Base-by-base conservation (phyloP, 2,329 filamentous ascomycete species). In the Nigrograna mackinnonii region DNA sequence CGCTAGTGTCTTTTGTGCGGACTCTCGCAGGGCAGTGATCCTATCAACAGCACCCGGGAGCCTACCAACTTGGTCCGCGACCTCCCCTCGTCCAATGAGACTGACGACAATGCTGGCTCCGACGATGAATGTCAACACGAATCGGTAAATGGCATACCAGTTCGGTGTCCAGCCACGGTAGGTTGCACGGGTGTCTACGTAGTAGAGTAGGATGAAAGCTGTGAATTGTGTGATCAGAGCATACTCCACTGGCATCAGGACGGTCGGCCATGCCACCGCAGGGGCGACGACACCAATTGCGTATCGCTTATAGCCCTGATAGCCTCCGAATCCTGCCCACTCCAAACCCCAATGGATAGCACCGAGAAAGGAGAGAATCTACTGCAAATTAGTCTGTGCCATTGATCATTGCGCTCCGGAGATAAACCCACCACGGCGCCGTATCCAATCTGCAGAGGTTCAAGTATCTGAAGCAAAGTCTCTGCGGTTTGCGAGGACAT, bases 291-390 rank as follows among this genome's bases (percentile, higher is more conserved):
- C 83, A 56, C 91, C 91, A 52, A 91, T 83, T n/a, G 83, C 83
- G 66, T 95, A 96, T 49, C 91, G 86, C 57, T 83, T 83, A 57
- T 87, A 89, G 39, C 89, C 87, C 43, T 87, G 85, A 48, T 79
- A 58, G 61, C 81, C 70, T 69, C 85, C 73, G 67, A 78, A 85
- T 72, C 86, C 74, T 37, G 87, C 87, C 67, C 86, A 95, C 70
- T 96, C 91, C 14, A 96, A 78, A 42, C 91, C 91, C 87, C 92
- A 96, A 70, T 96, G 92, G 59, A 96, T 85, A 22, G 91, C 91
- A 33, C 92, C 92, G 2, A 96, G 81, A 77, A 96, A 96, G 20
- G 91, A 95, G 57, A 96, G 87, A 58, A 96, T 94, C 84, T 87
- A 49, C 5, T 28, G 14, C 36, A 24, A 36, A 24, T 52, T 43